Percentiles rank a stretch among this genome's conserved stretches.
Evolutionary conservation across 352 stramenopile genomes (phyloP).

Genomic region (Thalassiosira exigua): DNA sequence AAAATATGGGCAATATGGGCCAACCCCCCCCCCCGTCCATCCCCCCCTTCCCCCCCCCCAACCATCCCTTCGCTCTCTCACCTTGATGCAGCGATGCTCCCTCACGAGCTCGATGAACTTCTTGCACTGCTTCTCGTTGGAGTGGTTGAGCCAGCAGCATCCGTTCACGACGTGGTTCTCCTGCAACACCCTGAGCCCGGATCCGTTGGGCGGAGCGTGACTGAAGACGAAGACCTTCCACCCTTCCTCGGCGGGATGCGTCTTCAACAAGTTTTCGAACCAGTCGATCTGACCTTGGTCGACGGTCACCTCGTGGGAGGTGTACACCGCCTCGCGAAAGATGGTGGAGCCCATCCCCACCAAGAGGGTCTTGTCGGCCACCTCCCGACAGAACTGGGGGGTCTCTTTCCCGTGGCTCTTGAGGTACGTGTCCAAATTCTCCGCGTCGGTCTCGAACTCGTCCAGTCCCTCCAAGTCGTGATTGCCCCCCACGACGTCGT

Average conservation of each 20-base stretch:
- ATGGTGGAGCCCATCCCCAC: slow-evolving; percentile 82
- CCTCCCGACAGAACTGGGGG: slow-evolving; percentile 78
- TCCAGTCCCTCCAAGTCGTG: slow-evolving; percentile 88
- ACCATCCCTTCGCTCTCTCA: too few species aligned
- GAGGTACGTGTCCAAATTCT: slow-evolving; percentile 83
- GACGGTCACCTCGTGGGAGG: slow-evolving; percentile 87
- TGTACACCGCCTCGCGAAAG: slow-evolving; percentile 84
- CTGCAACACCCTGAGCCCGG: slow-evolving; percentile 85
- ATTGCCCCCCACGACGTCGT: slow-evolving; percentile 77
- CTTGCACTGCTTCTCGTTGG: slow-evolving; percentile 68
- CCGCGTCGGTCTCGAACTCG: slow-evolving; percentile 85
- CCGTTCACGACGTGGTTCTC: slow-evolving; percentile 86
- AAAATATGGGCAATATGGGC: neutral
- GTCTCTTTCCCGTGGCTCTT: slow-evolving; percentile 62
- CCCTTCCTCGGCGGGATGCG: slow-evolving; percentile 77
- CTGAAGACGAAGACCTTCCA: slow-evolving; percentile 89
- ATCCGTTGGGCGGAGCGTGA: slow-evolving; percentile 86
- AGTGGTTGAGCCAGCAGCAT: slow-evolving; percentile 89
- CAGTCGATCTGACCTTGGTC: slow-evolving; percentile 86
- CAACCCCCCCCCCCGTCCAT: too few species aligned
- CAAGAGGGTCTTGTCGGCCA: slow-evolving; percentile 85
- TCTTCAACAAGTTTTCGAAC: slow-evolving; percentile 83
- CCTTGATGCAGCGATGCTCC: slow-evolving; percentile 84
- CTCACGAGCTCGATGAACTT: slow-evolving; percentile 84
- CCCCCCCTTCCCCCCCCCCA: too few species aligned